Evolutionary conservation across 306 rosid species (phyloP).

Genomic region (Argentina anserina): DNA sequence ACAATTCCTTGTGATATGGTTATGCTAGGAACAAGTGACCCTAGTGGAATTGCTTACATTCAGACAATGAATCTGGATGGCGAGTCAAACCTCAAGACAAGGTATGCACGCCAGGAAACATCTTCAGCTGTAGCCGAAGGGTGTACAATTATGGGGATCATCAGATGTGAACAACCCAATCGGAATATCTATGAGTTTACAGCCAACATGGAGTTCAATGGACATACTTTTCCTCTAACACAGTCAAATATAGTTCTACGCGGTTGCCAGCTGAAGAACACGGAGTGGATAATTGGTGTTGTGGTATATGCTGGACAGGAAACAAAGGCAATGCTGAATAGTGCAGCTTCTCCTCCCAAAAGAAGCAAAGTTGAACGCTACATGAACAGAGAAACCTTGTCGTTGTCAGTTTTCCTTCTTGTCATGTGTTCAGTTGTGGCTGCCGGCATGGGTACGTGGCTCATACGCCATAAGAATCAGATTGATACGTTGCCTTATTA

Average conservation of each 20-base stretch:
- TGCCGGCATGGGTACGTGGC: slow-evolving; percentile 76
- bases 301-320: slow-evolving; percentile 98
- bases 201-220: slow-evolving; percentile 81
- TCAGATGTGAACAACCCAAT: slow-evolving; percentile 85
- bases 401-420: slow-evolving; percentile 78
- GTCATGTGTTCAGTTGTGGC: slow-evolving; percentile 90
- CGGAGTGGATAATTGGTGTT: slow-evolving; percentile 90
- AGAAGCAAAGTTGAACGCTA: slow-evolving; percentile 83
- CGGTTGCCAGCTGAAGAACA: slow-evolving; percentile 98
- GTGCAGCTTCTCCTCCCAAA: slow-evolving; percentile 90
- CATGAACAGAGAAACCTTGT: slow-evolving; percentile 92
- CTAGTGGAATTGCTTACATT: slow-evolving; percentile 89
- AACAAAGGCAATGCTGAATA: slow-evolving; percentile 96
- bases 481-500: slow-evolving; percentile 87
- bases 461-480: slow-evolving; percentile 59
- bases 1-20: slow-evolving; percentile 93
- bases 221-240: slow-evolving; percentile 63
- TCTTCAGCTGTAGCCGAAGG: slow-evolving; percentile 53
- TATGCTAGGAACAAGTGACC: slow-evolving; percentile 94
- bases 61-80: slow-evolving; percentile 99
- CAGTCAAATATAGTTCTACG: slow-evolving; percentile 93
- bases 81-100: slow-evolving; percentile 93
- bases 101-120: slow-evolving; percentile 92
- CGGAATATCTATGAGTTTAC: slow-evolving; percentile 91
- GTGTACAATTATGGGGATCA: slow-evolving; percentile 54